These are phyloP conservation scores for Diophrys sp. DNA, from an alignment of 73 alveolate genomes.

Conservation along the genomic window DNA sequence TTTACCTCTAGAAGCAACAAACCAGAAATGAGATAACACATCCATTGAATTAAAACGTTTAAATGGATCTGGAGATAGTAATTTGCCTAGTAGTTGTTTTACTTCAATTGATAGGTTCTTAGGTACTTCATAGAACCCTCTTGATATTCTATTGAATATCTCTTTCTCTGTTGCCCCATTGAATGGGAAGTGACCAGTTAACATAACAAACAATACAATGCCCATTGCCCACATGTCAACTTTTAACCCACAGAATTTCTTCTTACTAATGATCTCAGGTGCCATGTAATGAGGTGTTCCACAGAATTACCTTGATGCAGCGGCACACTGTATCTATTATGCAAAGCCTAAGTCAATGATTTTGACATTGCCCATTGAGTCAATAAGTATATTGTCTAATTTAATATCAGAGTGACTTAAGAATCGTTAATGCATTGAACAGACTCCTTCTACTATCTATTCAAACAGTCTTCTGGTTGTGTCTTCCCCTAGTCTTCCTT, in stretches of 20 bases:
- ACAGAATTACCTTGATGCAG: neutral
- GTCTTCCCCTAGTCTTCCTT: neutral
- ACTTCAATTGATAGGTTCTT: neutral
- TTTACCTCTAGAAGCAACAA: neutral
- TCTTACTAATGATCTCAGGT: constrained; percentile 88
- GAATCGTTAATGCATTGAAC: neutral
- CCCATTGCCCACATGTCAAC: constrained; percentile 96
- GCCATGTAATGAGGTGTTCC: constrained; percentile 50
- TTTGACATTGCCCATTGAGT: neutral
- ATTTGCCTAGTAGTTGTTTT: no score
- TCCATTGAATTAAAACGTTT: neutral
- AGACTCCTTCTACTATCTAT: neutral
- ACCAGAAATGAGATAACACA: neutral
- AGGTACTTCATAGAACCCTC: constrained; percentile 22
- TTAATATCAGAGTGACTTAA: neutral
- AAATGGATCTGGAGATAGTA: neutral
- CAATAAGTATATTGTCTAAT: neutral
- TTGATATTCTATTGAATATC: constrained; percentile 67
- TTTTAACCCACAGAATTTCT: constrained; percentile 77
- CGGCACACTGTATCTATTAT: neutral
- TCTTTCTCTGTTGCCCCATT: constrained; percentile 87
- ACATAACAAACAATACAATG: constrained; percentile 77
- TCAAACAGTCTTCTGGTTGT: neutral
- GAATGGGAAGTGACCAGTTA: constrained; percentile 86
- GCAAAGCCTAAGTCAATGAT: neutral